A percentile compares a stretch with the other conserved stretches of the same genome.
These are phyloP conservation scores for Recurvomyces mirabilis DNA, from an alignment of 495 filamentous ascomycete genomes.

Conservation along the genomic window DNA sequence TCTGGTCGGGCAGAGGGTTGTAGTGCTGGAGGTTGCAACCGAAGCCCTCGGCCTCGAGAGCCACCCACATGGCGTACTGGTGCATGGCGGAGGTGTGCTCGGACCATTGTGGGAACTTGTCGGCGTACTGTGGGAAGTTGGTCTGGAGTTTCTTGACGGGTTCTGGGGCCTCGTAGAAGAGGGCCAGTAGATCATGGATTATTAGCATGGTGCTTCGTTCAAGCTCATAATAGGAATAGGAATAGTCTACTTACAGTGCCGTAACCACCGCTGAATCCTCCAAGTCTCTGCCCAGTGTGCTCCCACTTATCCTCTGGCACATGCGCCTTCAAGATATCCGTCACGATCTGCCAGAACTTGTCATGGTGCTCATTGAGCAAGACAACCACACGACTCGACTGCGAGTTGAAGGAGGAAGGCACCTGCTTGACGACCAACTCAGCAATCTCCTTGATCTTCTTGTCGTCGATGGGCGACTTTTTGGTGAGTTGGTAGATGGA, in stretches of 20 bases:
- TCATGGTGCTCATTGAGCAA: constrained; percentile 53
- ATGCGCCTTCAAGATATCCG: constrained; percentile 42
- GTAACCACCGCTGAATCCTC: constrained; percentile 44
- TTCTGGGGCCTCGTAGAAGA: constrained; percentile 53
- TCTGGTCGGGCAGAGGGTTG: constrained; percentile 52
- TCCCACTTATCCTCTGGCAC: constrained; percentile 45
- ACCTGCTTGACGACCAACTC: constrained; percentile 42
- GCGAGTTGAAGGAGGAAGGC: constrained; percentile 56
- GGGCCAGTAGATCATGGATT: constrained; percentile 11
- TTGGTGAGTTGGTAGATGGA: constrained; percentile 49
- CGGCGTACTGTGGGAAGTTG: constrained; percentile 45
- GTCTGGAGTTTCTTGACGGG: constrained; percentile 41
- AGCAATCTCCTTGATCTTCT: constrained; percentile 46
- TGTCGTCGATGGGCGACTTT: constrained; percentile 40
- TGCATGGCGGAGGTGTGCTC: constrained; percentile 54
- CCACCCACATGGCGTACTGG: constrained; percentile 55
- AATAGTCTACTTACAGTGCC: constrained; percentile 51
- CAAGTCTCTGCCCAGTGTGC: constrained; percentile 38
- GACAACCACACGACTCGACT: constrained; percentile 49
- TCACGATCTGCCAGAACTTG: constrained; percentile 51
- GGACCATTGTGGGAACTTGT: constrained; percentile 53
- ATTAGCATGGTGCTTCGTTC: neutral
- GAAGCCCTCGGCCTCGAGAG: constrained; percentile 57
- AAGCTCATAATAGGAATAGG: neutral
- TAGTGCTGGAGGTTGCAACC: constrained; percentile 69